Conservation (phyloP, 2,329 filamentous ascomycete species). For the Nigrospora osmanthi region DNA sequence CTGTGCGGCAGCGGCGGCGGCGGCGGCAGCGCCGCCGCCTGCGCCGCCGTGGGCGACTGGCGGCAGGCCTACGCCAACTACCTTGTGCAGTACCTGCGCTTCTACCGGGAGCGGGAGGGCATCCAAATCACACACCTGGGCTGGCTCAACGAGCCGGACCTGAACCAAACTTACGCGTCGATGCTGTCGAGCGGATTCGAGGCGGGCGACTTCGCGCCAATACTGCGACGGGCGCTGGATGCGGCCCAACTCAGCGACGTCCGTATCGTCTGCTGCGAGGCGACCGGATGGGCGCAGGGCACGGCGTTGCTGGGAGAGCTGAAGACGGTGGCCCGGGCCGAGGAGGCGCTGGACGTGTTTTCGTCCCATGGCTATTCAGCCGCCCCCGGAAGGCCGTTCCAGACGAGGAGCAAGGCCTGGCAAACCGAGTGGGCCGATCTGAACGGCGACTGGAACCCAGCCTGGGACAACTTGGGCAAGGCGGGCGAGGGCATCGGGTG, state of each 20-base stretch:
- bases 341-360: conserved; percentile 28
- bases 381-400: conserved; percentile 16
- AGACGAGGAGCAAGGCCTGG: conserved; percentile 31
- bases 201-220: conserved; percentile 41
- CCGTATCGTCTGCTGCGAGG: conserved; percentile 32
- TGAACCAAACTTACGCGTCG: conserved; percentile 27
- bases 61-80: conserved; percentile 33
- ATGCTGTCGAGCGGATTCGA: conserved; percentile 38
- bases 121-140: conserved; percentile 18
- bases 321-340: conserved; percentile 15
- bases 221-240: conserved; percentile 33
- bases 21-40: conserved; percentile 13
- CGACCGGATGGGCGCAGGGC: conserved; percentile 23
- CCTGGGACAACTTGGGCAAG: conserved; percentile 32
- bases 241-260: conserved; percentile 9
- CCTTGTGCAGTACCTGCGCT: conserved; percentile 30
- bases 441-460: conserved; percentile 26
- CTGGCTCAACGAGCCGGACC: conserved; percentile 18
- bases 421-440: conserved; percentile 39
- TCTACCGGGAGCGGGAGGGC: conserved; percentile 24
- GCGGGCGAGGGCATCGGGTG: conserved; percentile 37
- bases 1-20: conserved; percentile 26
- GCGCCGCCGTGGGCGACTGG: conserved; percentile 25
- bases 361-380: conserved; percentile 33
- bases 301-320: conserved; percentile 5